Base-by-base conservation (phyloP, 371 early-diverging fungal genomes). In the Mucor ambiguus region DNA sequence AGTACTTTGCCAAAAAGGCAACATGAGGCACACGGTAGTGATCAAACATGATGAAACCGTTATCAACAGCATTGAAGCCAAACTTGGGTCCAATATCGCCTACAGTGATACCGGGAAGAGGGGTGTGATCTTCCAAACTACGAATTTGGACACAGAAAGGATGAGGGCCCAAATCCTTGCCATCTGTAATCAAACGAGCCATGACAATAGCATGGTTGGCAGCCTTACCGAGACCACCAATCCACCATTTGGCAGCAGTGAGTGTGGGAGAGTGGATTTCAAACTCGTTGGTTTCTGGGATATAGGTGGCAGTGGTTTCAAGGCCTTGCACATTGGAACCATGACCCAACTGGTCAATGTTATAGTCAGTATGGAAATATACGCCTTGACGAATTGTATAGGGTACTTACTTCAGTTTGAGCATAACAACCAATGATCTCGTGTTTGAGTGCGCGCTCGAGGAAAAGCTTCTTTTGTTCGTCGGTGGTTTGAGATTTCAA, bases 1-100 rank as follows among this genome's bases (percentile, higher is more conserved):
- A 85, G 76, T 88, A 93, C 29, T 91, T 83, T 81, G 91, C 89
- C 64, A 96, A 76, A 86, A 96, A 89, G 67, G 90, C 77, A 58
- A 86, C 74, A 44, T 92, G 89, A 18, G 95, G 94, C 44, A 96
- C 82, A 35, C 93, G 90, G 56, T 88, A 89, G 57, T 86, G 83
- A 70, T 92, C 83, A 65, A 95, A 90, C 60, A 89, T 74, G 61
- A 94, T 79, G 76, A 88, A 94, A 41, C 96, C 96, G 69, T 94
- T 95, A 77, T 96, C 96, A 69, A 92, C 85, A 1, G 88, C 70
- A 46, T 90, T 88, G 71, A 87, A 87, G 11, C 96, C 96, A 33
- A 93, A 88, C 78, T 96, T 96, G 32, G 95, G 90, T 3, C 97
- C 97, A 67, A 94, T 88, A 66, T 97, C 96, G 60, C 91, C 94